Evolutionary conservation across 1,284 basidiomycete species (phyloP), one percentile per base, ranked within the genome.

Genomic region (Rhodotorula glutinis): DNA sequence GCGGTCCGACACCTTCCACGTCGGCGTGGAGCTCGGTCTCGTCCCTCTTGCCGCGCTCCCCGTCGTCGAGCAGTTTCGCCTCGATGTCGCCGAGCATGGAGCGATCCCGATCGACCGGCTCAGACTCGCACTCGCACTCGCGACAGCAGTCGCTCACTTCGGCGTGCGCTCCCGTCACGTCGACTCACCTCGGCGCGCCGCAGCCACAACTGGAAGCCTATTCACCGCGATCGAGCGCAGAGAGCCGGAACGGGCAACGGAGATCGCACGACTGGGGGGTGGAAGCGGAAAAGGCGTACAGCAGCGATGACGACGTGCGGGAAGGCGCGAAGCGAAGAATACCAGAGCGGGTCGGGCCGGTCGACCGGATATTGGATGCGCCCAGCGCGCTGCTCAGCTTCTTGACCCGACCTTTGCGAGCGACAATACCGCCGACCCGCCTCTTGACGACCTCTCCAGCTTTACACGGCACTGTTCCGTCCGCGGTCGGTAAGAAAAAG

Each of bases 151-250:
- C 55, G 4, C 60, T 72, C 30, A 72, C 71, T 9, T 70, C 68
- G 33, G 71, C 71, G 2, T 72, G 68, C 33, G 65, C 71, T 3
- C 71, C 71, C 4, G 71, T 67, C 25, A 72, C 71, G 21, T 51
- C 63, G 21, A 55, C 53, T 16, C 53, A 46, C 3, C 38, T 53
- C 23, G 51, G 58, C 19, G 62, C 66, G 16, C 66, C 70, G 33
- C 33, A 5, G 7, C 33, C 33, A 11, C 23, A 65, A 64, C 25
- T 40, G 49, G 3, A 27, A 10, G 49, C 49, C 14, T 27, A 27
- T n/a, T 25, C 43, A 14, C 49, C 51, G 58, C 55, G 5, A 47
- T 62, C 4, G 51, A 38, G 16, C 44, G 44, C n/a, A 23, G 23
- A 27, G 38, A 43, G 3, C 33, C 55, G 10, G 46, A 41, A 21